Evolutionary conservation across 2,329 filamentous ascomycete species (phyloP).

Genomic region (Thelonectria rubi): DNA sequence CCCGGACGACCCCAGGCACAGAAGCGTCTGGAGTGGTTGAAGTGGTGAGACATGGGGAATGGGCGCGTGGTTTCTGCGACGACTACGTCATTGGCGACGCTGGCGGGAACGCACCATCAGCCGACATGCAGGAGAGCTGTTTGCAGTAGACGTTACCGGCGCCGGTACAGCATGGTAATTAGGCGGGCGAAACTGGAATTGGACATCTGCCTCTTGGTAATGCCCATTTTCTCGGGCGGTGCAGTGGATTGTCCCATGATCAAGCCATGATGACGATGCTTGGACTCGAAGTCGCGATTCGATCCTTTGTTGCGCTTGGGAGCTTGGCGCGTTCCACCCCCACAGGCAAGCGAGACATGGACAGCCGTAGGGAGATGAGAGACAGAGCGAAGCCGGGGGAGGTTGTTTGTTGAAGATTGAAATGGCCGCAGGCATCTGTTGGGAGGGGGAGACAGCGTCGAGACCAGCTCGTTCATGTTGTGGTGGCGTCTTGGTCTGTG

Average conservation of each 20-base stretch:
- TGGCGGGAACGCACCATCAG: conserved; percentile 24
- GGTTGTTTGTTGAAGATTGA: not conserved
- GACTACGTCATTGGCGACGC: conserved; percentile 41
- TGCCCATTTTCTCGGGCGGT: not conserved
- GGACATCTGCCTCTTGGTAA: too few relatives aligned
- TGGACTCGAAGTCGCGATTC: not conserved
- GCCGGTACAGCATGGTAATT: not conserved
- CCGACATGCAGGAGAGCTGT: conserved; percentile 11
- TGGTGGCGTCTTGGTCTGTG: not conserved
- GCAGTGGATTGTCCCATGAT: conserved; percentile 1
- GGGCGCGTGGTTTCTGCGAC: conserved; percentile 41
- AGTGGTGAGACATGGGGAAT: conserved; percentile 41
- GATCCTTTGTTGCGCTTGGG: too few relatives aligned
- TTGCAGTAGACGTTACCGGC: not conserved
- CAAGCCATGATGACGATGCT: not conserved
- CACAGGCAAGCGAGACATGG: not conserved
- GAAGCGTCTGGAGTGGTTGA: not conserved
- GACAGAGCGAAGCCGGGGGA: not conserved
- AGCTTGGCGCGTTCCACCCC: conserved; percentile 1
- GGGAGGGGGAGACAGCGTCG: not conserved
- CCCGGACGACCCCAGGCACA: conserved; percentile 7
- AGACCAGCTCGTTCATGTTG: not conserved
- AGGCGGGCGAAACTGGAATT: not conserved
- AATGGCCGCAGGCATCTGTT: not conserved
- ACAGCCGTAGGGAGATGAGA: not conserved